Evolutionary conservation across 768 basidiomycete species (phyloP), one percentile per base, ranked within the genome.

Genomic region (Pleurotus eryngii): DNA sequence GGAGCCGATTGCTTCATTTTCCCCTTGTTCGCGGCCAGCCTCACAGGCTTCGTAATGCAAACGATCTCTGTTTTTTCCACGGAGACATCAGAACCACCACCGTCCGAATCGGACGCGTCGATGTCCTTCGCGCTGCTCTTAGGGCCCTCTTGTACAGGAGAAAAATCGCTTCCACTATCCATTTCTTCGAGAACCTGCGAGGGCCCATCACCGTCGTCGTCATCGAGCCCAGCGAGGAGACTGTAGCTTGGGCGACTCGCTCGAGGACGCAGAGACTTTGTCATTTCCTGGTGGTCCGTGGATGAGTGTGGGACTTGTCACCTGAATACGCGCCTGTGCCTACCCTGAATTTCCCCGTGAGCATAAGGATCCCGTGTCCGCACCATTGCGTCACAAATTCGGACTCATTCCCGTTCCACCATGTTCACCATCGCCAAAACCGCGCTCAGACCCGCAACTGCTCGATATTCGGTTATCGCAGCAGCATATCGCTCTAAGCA

Each of bases 161-260:
- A 71, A 67, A 87, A 86, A 60, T 86, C 86, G 64, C 83, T 85
- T 27, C 71, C 81, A 57, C 77, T 81, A 57, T 73, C 74, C 14
- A 61, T 64, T 9, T 77, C 74, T 1, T 74, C 72, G 6, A 72
- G 68, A 18, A 66, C 66, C 18, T 67, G 61, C 4, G 48, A 18
- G 0, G 73, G 72, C 5, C 61, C 64, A 37, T 65, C 65, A 5
- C 49, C 60, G 39, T 70, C 69, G 17, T 74, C 70, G 22, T 75
- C 61, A 1, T 68, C 76, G 30, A 70, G 57, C 3, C 64, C 72
- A 35, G 72, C 68, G 18, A 80, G 60, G 20, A 63, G 60, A 0
- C 74, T 70, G 69, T 89, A 89, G 64, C 73, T 82, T 30, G 75
- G 76, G 45, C 73, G 76, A 18, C 76, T 71, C 54, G 77, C 82